A percentile compares a stretch with the other conserved stretches of the same genome.
Evolutionary conservation across 2,329 filamentous ascomycete genomes (phyloP).

Genomic region (Rachicladosporium sp.): DNA sequence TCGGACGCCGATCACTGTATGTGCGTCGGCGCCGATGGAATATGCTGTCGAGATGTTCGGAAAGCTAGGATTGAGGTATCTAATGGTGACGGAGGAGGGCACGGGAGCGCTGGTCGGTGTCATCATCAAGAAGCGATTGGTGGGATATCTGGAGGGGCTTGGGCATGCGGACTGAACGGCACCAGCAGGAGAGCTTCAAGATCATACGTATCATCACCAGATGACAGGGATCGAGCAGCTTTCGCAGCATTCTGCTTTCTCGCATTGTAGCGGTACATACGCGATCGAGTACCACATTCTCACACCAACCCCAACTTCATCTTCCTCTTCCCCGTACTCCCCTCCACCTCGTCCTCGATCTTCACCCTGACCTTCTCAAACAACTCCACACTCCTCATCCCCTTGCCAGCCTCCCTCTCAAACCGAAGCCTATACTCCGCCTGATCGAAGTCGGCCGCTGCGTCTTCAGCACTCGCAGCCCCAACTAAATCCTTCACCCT

Average conservation of each 20-base stretch:
- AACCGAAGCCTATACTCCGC: constrained; percentile 69
- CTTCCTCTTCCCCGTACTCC: constrained; percentile 88
- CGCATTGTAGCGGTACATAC: too few relatives aligned
- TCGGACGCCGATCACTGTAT: constrained; percentile 40
- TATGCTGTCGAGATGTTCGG: constrained; percentile 49
- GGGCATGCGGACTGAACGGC: too few relatives aligned
- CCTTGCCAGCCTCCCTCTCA: constrained; percentile 33
- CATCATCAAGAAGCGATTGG: constrained; percentile 46
- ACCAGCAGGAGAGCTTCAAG: too few relatives aligned
- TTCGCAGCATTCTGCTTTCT: too few relatives aligned
- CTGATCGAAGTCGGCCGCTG: constrained; percentile 70
- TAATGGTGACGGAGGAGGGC: constrained; percentile 42
- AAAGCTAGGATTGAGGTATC: constrained; percentile 42
- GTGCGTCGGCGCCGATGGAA: constrained; percentile 42
- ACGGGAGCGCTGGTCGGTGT: constrained; percentile 40
- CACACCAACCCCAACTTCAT: constrained; percentile 53
- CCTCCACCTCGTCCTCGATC: constrained; percentile 87
- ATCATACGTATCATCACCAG: too few relatives aligned
- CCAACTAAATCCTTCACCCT: constrained; percentile 65
- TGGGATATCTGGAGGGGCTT: constrained; percentile 37
- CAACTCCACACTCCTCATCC: constrained; percentile 54
- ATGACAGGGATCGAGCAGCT: too few relatives aligned
- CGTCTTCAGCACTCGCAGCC: constrained; percentile 43
- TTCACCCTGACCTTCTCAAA: constrained; percentile 86
- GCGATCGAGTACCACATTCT: neutral